Percentiles rank a stretch among this genome's conserved stretches.
phyloP scores from a whole-genome alignment of 306 rosid species.

The Medicago truncatula region MtrunA17r5.0-ANR NC_053042.1:53979001-53979500 shows the following conservation, averaged over 20 bases:
- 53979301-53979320: not conserved
- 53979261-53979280: not conserved
- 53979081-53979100: too few relatives aligned
- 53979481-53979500: conserved; percentile 91
- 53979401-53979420: conserved; percentile 78
- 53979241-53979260: not conserved
- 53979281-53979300: conserved; percentile 4
- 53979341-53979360: conserved; percentile 21
- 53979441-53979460: conserved; percentile 83
- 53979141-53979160: not conserved
- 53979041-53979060: too few relatives aligned
- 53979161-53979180: conserved; percentile 8
- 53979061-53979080: too few relatives aligned
- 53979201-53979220: not conserved
- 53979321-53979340: not conserved
- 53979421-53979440: conserved; percentile 94
- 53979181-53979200: not conserved
- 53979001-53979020: too few relatives aligned
- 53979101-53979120: too few relatives aligned
- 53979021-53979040: too few relatives aligned
- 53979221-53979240: not conserved
- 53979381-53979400: conserved; percentile 90
- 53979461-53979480: conserved; percentile 92
- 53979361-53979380: conserved; percentile 73
- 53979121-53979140: too few relatives aligned